phyloP scores from a whole-genome alignment of 352 stramenopile genomes.

The Phytophthora multivora region DNA sequence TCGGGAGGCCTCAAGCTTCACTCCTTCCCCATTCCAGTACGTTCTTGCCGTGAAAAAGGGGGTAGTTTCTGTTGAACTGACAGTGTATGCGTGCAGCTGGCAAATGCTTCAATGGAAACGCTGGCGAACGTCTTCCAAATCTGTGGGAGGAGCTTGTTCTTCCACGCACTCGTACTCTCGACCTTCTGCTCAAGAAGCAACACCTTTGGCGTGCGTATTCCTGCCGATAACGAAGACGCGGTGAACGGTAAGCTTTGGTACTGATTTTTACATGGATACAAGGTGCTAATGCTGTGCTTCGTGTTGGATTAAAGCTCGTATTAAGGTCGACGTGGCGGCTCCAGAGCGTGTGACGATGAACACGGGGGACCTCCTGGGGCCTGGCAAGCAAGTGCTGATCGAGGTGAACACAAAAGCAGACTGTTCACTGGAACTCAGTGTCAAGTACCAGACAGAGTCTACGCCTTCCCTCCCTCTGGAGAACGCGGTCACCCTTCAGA shows the following conservation, averaged over 20 bases:
- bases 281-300: neutral
- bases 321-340: conserved; percentile 84
- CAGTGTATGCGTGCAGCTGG: conserved; percentile 38
- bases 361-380: conserved; percentile 55
- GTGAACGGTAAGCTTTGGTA: conserved; percentile 52
- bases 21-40: conserved; percentile 83
- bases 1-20: conserved; percentile 76
- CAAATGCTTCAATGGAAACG: conserved; percentile 63
- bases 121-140: conserved; percentile 78
- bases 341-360: conserved; percentile 84
- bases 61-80: conserved; percentile 2
- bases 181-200: conserved; percentile 76
- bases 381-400: conserved; percentile 68
- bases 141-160: conserved; percentile 85
- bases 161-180: conserved; percentile 81
- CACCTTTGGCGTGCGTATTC: conserved; percentile 68
- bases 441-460: conserved; percentile 57
- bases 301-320: conserved; percentile 42
- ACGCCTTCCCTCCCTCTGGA: conserved; percentile 37
- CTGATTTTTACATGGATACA: neutral
- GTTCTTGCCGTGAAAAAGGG: neutral
- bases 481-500: conserved; percentile 49
- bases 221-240: conserved; percentile 63
- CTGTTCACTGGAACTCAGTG: conserved; percentile 62
- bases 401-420: conserved; percentile 71